These are phyloP conservation scores for Candida mesenterica DNA, from an alignment of 1,139 yeast species.

Conservation along the genomic window DNA sequence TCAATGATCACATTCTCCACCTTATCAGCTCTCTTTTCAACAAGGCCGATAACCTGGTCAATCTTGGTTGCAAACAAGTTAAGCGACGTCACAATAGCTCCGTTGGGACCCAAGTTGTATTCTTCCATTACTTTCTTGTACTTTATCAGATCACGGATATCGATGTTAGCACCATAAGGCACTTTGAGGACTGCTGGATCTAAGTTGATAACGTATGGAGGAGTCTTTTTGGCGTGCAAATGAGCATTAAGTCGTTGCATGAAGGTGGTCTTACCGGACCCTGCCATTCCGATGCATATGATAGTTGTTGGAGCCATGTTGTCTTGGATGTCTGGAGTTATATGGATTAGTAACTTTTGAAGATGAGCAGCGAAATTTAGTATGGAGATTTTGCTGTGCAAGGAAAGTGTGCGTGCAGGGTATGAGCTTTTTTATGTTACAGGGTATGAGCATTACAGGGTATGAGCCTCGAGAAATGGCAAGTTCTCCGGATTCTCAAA, in stretches of 20 bases:
- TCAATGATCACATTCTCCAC: conserved; percentile 80
- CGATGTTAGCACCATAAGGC: conserved; percentile 93
- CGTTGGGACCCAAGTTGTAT: conserved; percentile 93
- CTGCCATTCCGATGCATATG: conserved; percentile 95
- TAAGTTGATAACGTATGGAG: conserved; percentile 86
- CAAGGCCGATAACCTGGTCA: conserved; percentile 86
- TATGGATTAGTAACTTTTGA: too few species aligned
- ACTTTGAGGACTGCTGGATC: conserved; percentile 95
- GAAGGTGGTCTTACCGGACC: conserved; percentile 96
- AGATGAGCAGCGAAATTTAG: too few species aligned
- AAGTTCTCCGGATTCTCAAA: too few species aligned
- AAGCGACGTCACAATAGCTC: conserved; percentile 94
- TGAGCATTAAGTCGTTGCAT: conserved; percentile 94
- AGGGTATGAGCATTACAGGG: too few species aligned
- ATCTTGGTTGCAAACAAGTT: conserved; percentile 92
- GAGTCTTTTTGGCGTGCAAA: conserved; percentile 66
- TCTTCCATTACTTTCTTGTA: conserved; percentile 95
- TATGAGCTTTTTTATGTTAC: too few species aligned
- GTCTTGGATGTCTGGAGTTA: too few species aligned
- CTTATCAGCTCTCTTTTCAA: conserved; percentile 72
- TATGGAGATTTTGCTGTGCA: too few species aligned
- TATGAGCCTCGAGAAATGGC: too few species aligned
- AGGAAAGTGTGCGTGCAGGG: too few species aligned
- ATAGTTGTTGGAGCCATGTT: conserved; percentile 62
- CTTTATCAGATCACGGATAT: conserved; percentile 93